Base-by-base conservation (phyloP, 805 yeast genomes). In the Peterozyma toletana region DNA sequence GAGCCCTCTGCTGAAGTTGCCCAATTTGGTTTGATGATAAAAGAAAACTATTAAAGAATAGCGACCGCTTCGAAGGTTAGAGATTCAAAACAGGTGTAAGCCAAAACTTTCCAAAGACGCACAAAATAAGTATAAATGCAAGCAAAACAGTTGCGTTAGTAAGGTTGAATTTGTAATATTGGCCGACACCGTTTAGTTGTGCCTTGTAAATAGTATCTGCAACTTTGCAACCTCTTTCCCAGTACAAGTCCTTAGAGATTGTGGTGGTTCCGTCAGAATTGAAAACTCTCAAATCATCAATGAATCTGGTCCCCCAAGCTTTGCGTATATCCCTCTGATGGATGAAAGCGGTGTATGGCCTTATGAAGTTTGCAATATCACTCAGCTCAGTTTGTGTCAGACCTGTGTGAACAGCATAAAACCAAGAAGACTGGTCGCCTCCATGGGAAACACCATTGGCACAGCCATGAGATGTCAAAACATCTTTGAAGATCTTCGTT, bases 401-500 rank as follows among this genome's bases (percentile, higher is more conserved):
- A 2, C 59, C 62, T 30, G 54, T 57, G 33, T 53, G 49, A 31
- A 58, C 35, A 27, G 49, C 50, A 42, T 56, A 60, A 48, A 62
- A 66, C 72, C 72, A 67, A 33, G 65, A 41, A 11, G 60, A 49
- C 37, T 54, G 48, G 43, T 66, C 71, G 31, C 57, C 57, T 3
- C 60, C 69, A 48, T 67, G 71, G 11, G 68, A 63, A 30, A 65
- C 70, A 15, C 55, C 58, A 13, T 31, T 11, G 9, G 40, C 36
- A 53, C 40, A 40, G 3, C 35, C 39, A 27, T 21, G 27, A 21
- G 27, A 21, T 21, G 27, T 21, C 7, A 49, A 49, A 34, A 49
- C 42, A 30, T 58, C 60, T n/a, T 38, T 39, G 21, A 53, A 41
- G 43, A 47, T 53, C 18, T 53, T 46, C 2, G 64, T 61, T 46